A percentile compares a stretch with the other conserved stretches of the same genome.
These are phyloP conservation scores for Rubia occidens DNA, from an alignment of 305 asterid species.

Conservation along the genomic window DNA sequence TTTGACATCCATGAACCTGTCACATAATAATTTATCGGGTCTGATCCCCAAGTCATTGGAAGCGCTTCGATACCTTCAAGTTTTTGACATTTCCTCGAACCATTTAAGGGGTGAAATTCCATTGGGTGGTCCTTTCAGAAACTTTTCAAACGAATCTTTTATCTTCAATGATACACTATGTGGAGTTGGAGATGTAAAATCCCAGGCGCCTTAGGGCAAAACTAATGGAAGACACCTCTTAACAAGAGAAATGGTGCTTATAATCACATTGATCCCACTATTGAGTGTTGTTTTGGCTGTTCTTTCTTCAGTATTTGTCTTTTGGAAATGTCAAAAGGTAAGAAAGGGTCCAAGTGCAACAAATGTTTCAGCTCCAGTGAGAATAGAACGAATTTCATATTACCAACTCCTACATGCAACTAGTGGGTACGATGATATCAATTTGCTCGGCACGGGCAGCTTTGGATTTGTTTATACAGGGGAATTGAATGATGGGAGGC, in stretches of 20 bases:
- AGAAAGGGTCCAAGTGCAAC: neutral
- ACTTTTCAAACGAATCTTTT: slow-evolving; percentile 4
- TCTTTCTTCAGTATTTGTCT: neutral
- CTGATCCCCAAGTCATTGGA: slow-evolving; percentile 12
- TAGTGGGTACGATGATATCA: neutral
- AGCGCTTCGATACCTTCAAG: slow-evolving; percentile 5
- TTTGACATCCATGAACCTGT: slow-evolving; percentile 9
- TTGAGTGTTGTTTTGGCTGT: neutral
- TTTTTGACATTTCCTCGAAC: slow-evolving; percentile 8
- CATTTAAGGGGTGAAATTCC: neutral
- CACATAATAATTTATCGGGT: slow-evolving; percentile 10
- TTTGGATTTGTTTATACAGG: slow-evolving; percentile 11
- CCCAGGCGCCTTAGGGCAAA: neutral
- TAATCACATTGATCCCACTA: neutral
- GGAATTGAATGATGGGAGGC: neutral
- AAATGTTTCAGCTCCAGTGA: neutral
- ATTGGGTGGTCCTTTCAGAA: neutral
- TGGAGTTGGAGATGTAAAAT: slow-evolving; percentile 10
- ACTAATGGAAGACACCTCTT: too few relatives aligned
- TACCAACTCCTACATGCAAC: slow-evolving; percentile 15
- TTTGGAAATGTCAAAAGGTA: neutral
- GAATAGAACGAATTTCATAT: slow-evolving; percentile 5
- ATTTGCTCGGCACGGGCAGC: slow-evolving; percentile 12
- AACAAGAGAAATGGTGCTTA: neutral
- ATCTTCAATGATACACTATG: slow-evolving; percentile 14